Evolutionary conservation across 2,329 filamentous ascomycete genomes (phyloP).

Genomic region (Magnaporthiopsis rhizophila): DNA sequence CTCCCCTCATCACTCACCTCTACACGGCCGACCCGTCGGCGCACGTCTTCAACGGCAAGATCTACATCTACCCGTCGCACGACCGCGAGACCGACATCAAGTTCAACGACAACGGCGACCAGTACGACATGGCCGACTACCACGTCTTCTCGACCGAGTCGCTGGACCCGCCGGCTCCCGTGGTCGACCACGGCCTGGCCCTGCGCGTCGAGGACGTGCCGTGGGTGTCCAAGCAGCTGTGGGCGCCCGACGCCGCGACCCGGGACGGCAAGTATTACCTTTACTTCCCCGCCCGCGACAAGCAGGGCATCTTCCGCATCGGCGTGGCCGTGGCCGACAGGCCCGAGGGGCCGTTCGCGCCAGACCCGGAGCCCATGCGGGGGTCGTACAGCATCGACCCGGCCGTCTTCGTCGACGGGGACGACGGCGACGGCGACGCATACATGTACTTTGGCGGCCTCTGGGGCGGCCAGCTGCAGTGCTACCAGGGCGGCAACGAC

Average conservation of each 20-base stretch:
- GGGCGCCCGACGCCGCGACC: conserved; percentile 68
- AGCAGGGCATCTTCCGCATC: conserved; percentile 62
- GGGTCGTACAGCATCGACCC: conserved; percentile 73
- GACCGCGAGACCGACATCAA: conserved; percentile 66
- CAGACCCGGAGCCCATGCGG: conserved; percentile 54
- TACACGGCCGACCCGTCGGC: conserved; percentile 77
- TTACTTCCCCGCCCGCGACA: conserved; percentile 66
- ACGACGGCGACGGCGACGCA: conserved; percentile 57
- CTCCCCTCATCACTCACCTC: conserved; percentile 60
- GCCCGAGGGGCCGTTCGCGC: conserved; percentile 62
- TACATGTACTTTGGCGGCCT: conserved; percentile 73
- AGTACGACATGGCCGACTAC: conserved; percentile 80
- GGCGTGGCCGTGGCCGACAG: conserved; percentile 58
- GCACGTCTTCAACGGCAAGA: conserved; percentile 65
- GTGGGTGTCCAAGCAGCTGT: conserved; percentile 72
- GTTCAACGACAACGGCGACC: conserved; percentile 78
- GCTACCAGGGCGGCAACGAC: conserved; percentile 51
- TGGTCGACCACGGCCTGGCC: conserved; percentile 66
- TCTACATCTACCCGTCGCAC: conserved; percentile 78
- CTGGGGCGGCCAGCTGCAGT: conserved; percentile 76
- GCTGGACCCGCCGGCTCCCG: conserved; percentile 40
- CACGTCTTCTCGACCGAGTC: conserved; percentile 59
- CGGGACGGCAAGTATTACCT: conserved; percentile 63
- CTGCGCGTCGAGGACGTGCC: conserved; percentile 59
- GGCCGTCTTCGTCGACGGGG: conserved; percentile 63